A percentile compares a stretch with the other conserved stretches of the same genome.
Conservation (phyloP, 177 flowering plant genomes). For the Vitis hybrid region DNA sequence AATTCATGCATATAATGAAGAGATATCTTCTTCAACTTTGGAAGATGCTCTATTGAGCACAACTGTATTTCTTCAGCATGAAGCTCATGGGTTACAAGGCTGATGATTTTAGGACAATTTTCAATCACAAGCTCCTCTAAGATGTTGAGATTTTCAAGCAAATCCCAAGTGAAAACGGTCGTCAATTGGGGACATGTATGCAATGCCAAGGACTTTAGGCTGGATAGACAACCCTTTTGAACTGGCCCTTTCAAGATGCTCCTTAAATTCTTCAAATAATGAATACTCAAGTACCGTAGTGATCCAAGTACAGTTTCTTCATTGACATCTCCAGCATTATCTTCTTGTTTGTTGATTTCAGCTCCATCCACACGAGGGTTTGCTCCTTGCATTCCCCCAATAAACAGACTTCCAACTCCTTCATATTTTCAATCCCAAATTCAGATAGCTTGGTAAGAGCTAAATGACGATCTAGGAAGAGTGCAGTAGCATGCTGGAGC, state of each 20-base stretch:
- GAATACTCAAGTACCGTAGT: conserved; percentile 1
- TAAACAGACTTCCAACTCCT: no score
- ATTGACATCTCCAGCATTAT: no score
- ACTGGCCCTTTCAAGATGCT: conserved; percentile 2
- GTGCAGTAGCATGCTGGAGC: background rate
- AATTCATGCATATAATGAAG: conserved; percentile 5
- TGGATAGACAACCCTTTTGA: background rate
- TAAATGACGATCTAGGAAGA: conserved; percentile 7
- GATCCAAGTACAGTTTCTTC: background rate
- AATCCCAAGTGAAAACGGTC: background rate
- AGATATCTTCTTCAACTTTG: background rate
- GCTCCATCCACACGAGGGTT: background rate
- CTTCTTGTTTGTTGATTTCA: background rate
- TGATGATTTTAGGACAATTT: background rate
- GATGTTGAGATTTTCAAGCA: conserved; percentile 6
- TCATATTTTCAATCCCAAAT: no score
- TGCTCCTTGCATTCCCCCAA: no score
- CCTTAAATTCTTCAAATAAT: conserved; percentile 7
- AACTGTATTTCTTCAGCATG: background rate
- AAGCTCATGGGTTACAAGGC: background rate
- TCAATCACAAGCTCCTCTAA: conserved; percentile 9
- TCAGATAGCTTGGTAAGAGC: no score
- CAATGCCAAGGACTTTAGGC: conserved; percentile 2
- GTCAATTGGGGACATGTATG: conserved; percentile 7
- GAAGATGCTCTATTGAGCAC: background rate